Base-by-base conservation (phyloP, 371 early-diverging fungal genomes). In the Mortierella sp. region DNA sequence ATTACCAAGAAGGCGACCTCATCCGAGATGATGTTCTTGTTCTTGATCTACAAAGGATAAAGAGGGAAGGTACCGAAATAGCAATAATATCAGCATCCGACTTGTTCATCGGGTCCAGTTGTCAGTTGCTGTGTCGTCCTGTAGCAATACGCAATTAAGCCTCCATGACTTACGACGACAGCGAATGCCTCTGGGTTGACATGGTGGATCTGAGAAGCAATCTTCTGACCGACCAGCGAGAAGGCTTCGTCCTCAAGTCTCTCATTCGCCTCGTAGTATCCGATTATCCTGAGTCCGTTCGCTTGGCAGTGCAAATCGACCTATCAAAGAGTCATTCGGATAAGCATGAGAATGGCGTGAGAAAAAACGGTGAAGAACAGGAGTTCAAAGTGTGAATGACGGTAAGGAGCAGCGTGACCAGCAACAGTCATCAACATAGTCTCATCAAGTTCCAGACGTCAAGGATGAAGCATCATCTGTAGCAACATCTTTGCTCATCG, bases 181-280 rank as follows among this genome's bases (percentile, higher is more conserved):
- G 90, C 82, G 75, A 90, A 78, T 29, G 90, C 89, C 14, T 88
- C 79, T 12, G 84, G 79, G 21, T 83, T 84, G 18, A 80, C 82
- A 24, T 87, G 84, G 32, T 88, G 89, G 65, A 94, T 91, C 51
- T 88, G 89, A 18, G 90, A 83, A 48, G 92, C 91, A 18, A 93
- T 88, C 73, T 90, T 91, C 56, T 91, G 89, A 0, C 90, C 90
- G 46, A 87, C 83, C 16, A 91, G 89, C 55, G 89, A 88, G 54
- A 95, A 81, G 12, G 77, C 71, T 29, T 71, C 82, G 72, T 93
- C 91, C 10, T 88, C 84, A 7, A 80, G 63, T 27, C 81, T 81
- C 70, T 91, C 91, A 78, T 92, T 93, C 2, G 91, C 94, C 76
- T 92, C 89, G 76, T 94, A 95, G 84, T 91, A 89, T 24, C 94